Evolutionary conservation across 1,284 basidiomycete genomes (phyloP).

Genomic region (Sporisorium sorghi): DNA sequence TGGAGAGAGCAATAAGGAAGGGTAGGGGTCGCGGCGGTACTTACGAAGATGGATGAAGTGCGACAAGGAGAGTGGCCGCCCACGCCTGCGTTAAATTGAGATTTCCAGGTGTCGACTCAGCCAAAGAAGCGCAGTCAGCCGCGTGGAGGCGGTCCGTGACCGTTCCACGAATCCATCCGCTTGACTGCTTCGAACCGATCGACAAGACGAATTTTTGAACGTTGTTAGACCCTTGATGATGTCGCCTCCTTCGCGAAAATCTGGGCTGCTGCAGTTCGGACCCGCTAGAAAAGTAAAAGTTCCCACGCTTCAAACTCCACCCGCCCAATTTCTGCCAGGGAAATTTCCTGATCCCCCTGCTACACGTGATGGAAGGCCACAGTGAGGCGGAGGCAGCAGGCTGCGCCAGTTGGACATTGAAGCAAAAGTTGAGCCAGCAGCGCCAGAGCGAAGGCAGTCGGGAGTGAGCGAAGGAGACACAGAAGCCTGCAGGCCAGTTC

Average conservation of each 20-base stretch:
- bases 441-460: slow-evolving; percentile 6
- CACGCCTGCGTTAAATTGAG: slow-evolving; percentile 15
- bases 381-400: no score
- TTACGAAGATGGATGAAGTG: slow-evolving; percentile 50
- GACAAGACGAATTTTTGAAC: not conserved
- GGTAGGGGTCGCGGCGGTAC: slow-evolving; percentile 25
- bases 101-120: slow-evolving; percentile 18
- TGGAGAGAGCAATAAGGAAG: not conserved
- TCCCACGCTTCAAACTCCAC: slow-evolving; percentile 19
- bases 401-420: no score
- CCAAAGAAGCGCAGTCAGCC: slow-evolving; percentile 1
- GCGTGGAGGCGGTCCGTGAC: slow-evolving; percentile 43
- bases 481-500: not conserved
- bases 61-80: slow-evolving; percentile 1
- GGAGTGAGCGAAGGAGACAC: not conserved
- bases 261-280: not conserved
- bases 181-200: slow-evolving; percentile 1
- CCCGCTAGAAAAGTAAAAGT: slow-evolving; percentile 14
- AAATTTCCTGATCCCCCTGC: not conserved
- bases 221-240: slow-evolving; percentile 16
- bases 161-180: slow-evolving; percentile 22
- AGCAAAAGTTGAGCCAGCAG: no score
- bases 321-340: not conserved
- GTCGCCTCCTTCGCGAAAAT: not conserved
- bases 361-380: slow-evolving; percentile 1